These are phyloP conservation scores for Elsinoe australis DNA, from an alignment of 2,329 filamentous ascomycete species.

Conservation along the genomic window DNA sequence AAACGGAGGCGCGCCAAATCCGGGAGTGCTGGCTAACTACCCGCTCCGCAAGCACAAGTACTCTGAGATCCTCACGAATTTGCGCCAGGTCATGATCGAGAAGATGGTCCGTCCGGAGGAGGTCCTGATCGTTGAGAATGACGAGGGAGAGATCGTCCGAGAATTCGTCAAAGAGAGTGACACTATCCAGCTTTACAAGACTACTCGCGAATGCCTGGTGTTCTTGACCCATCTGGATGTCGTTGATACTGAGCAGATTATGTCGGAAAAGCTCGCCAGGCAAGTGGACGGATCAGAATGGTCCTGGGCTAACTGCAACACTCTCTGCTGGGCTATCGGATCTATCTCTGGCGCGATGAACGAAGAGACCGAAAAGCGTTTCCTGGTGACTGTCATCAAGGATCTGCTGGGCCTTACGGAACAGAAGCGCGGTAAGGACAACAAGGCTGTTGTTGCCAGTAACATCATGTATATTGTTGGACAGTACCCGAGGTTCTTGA, in stretches of 20 bases:
- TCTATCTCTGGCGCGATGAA: slow-evolving; percentile 99
- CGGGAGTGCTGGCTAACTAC: slow-evolving; percentile 76
- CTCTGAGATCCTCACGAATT: slow-evolving; percentile 82
- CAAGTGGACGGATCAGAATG: slow-evolving; percentile 94
- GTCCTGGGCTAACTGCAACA: slow-evolving; percentile 99
- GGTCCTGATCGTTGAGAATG: slow-evolving; percentile 97
- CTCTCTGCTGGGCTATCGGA: slow-evolving; percentile 97
- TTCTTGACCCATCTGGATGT: slow-evolving; percentile 97
- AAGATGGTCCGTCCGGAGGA: slow-evolving; percentile 99
- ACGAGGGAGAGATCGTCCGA: slow-evolving; percentile 96
- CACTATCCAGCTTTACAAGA: slow-evolving; percentile 98
- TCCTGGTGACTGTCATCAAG: slow-evolving; percentile 97
- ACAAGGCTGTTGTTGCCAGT: slow-evolving; percentile 96
- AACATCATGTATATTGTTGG: slow-evolving; percentile 99
- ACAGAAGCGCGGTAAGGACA: slow-evolving; percentile 99
- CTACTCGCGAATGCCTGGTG: slow-evolving; percentile 90
- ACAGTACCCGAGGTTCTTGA: slow-evolving; percentile 95
- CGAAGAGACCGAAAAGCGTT: slow-evolving; percentile 97
- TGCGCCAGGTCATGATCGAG: slow-evolving; percentile 97
- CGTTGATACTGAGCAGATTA: slow-evolving; percentile 94
- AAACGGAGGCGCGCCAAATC: slow-evolving; percentile 77
- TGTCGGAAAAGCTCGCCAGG: slow-evolving; percentile 94
- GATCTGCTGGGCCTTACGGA: slow-evolving; percentile 93
- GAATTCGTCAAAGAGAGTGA: slow-evolving; percentile 99
- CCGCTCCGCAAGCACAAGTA: slow-evolving; percentile 98